Evolutionary conservation across 2,329 filamentous ascomycete species (phyloP).

Genomic region (Decorospora gaudefroyi): DNA sequence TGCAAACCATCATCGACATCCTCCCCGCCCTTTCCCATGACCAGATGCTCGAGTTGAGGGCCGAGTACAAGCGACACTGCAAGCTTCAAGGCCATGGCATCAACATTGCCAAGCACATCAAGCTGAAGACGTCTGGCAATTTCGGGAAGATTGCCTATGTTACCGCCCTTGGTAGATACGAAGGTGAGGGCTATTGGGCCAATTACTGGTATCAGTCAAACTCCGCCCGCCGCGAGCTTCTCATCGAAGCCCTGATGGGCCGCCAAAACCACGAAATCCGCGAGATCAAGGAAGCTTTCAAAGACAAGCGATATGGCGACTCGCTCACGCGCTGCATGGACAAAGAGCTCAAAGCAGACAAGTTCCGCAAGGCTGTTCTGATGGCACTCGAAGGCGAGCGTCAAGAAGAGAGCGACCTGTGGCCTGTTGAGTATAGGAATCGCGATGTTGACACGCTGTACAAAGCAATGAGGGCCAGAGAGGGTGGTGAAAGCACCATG

Average conservation of each 20-base stretch:
- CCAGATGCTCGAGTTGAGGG: slow-evolving; percentile 82
- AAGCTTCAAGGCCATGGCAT: slow-evolving; percentile 81
- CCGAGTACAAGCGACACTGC: slow-evolving; percentile 87
- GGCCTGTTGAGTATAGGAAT: slow-evolving; percentile 60
- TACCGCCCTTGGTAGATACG: slow-evolving; percentile 85
- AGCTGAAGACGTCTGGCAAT: slow-evolving; percentile 73
- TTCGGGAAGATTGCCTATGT: slow-evolving; percentile 93
- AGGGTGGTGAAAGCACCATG: slow-evolving; percentile 86
- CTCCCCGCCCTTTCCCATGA: slow-evolving; percentile 83
- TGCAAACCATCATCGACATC: slow-evolving; percentile 79
- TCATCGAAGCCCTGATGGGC: slow-evolving; percentile 93
- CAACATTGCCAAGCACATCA: slow-evolving; percentile 85
- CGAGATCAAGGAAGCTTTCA: slow-evolving; percentile 84
- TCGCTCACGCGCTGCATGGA: slow-evolving; percentile 83
- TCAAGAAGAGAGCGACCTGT: slow-evolving; percentile 76
- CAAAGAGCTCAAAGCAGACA: slow-evolving; percentile 90
- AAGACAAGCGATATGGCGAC: slow-evolving; percentile 88
- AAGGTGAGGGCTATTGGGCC: slow-evolving; percentile 95
- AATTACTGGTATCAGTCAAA: slow-evolving; percentile 97
- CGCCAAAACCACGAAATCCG: slow-evolving; percentile 84
- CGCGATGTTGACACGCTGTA: slow-evolving; percentile 75
- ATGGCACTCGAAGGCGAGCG: slow-evolving; percentile 79
- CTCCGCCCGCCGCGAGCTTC: slow-evolving; percentile 79
- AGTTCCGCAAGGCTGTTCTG: slow-evolving; percentile 88
- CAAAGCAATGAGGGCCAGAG: slow-evolving; percentile 68